Evolutionary conservation across 116 monocot species (phyloP), one percentile per base, ranked within the genome.

Genomic region (Trichopus zeylanicus): DNA sequence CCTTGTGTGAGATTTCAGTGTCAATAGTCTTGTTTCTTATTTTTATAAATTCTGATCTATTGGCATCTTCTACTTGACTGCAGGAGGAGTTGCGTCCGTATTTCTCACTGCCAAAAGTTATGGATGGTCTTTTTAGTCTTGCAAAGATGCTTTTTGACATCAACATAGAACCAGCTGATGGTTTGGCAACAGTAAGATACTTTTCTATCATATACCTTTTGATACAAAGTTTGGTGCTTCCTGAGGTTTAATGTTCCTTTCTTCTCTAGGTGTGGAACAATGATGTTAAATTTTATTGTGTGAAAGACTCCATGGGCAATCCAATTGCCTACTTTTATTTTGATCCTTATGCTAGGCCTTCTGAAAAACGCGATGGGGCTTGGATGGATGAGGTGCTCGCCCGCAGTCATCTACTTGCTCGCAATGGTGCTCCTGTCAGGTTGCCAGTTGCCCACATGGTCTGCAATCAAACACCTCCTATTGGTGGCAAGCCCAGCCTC

Each of bases 381-480:
- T 89, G 95, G 86, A 95, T 95, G 95, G 81, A 90, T 73, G 95
- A 90, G 64, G 95, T 95, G 21, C 70, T 95, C 69, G 60, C 84
- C 63, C 83, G 95, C 25, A 95, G 95, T 72, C 72, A 68, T 67
- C 78, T 95, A 48, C 70, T 95, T 66, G 90, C 95, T 49, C 68
- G 73, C 23, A 68, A 73, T 77, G 95, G 86, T 55, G 16, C 52
- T 5, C 61, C 76, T 56, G 79, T 84, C 62, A 81, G 95, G 63
- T 70, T 95, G 57, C 95, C 95, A 64, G 31, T 87, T 67, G 95
- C 95, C 16, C 90, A 95, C 49, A 81, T 95, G 81, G 90, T 95
- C 53, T 95, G 95, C 73, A 95, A 95, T 70, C 95, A 95, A 73
- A 84, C 75, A 52, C 95, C 95, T n/a, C 95, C 95, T 35, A 77